Base-by-base conservation (phyloP, 257 asterid genomes). In the Solanum okadae region DNA sequence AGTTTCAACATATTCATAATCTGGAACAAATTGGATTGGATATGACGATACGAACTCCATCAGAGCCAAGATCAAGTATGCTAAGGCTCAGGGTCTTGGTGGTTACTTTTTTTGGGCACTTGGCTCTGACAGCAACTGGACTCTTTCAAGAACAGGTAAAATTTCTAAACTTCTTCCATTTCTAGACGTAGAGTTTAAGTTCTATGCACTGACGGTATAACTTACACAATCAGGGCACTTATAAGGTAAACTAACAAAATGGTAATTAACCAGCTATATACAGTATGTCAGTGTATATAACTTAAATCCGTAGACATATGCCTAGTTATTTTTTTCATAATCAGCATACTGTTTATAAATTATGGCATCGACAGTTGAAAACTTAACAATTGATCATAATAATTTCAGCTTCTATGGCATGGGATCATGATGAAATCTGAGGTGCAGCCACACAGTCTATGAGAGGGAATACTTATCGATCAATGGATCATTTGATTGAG, bases 101-200 rank as follows among this genome's bases (percentile, higher is more conserved):
- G 97, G 97, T 8, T 95, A 95, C 91, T 94, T 95, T 88, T 93
- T 94, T 34, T 94, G 97, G 97, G 95, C 93, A 20, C 94, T 95
- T 73, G 96, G 95, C 86, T 90, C 71, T 83, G 93, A 93, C 89
- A 93, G 91, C 86, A 88, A 92, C 37, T 95, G 95, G 98, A 90
- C 89, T 23, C 91, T 94, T 82, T 93, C 98, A 63, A 90, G 82
- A 89, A 89, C 96, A 91, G 96, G 98, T 95, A 89, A 83, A n/a
- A 31, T 46, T 15, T 1, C 23, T 29, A 5, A 67, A 63, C 0
- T 34, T 1, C 56, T 35, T 52, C 49, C 0, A 6, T n/a, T 10
- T 86, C 1, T 5, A 33, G 18, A 61, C 4, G 6, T 35, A 2
- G 22, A 20, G 12, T 40, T 14, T n/a, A 42, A 56, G 49, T 49